Base-by-base conservation (phyloP, 768 basidiomycete species). In the Astraeus odoratus region DNA sequence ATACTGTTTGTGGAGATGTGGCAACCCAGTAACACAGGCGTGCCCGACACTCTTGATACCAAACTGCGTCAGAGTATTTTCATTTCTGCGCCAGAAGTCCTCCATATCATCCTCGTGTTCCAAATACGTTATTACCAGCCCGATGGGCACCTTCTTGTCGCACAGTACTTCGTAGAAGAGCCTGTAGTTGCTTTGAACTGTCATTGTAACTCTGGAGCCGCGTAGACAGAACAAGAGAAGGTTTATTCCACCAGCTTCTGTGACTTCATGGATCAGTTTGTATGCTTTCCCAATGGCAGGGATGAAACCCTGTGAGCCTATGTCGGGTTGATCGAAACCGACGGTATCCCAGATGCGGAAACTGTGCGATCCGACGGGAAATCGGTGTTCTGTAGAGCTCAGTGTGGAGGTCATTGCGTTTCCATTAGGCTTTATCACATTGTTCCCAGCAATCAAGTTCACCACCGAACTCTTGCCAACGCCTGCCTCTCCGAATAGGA, bases 381-480 rank as follows among this genome's bases (percentile, higher is more conserved):
- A 43, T 10, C 50, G 39, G 3, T 40, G 19, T 41, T 39, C 29
- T 1, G 33, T 43, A 35, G 36, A 52, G 3, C 51, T 18, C n/a
- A 66, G 55, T 0, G 69, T 70, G 34, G 57, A 63, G 1, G 64
- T 63, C 0, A 24, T 19, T 1, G 57, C 54, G 5, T 49, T 37
- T 26, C n/a, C n/a, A n/a, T n/a, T n/a, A n/a, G n/a, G n/a, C n/a
- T n/a, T n/a, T n/a, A n/a, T n/a, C n/a, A n/a, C n/a, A n/a, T n/a
- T n/a, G n/a, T n/a, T n/a, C n/a, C n/a, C n/a, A n/a, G n/a, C n/a
- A n/a, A n/a, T n/a, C n/a, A n/a, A n/a, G n/a, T n/a, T n/a, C n/a
- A n/a, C n/a, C n/a, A n/a, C n/a, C n/a, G n/a, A n/a, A n/a, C n/a
- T n/a, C n/a, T n/a, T n/a, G n/a, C n/a, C n/a, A n/a, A n/a, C n/a